phyloP scores from a whole-genome alignment of 305 asterid genomes.

The Fraxinus dipetala region DNA sequence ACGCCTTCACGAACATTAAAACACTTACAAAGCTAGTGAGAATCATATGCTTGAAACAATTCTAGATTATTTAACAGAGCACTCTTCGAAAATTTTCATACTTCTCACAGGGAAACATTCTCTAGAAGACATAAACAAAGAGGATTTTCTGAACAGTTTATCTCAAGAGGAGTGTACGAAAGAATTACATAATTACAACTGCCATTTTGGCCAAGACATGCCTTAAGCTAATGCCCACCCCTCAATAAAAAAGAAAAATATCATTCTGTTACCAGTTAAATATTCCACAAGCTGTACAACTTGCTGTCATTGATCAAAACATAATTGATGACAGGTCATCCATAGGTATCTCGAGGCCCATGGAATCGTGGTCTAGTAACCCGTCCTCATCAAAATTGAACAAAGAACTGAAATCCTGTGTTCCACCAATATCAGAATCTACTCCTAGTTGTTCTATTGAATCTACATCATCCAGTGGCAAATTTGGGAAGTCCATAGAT shows the following conservation, averaged over 20 bases:
- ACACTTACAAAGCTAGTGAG: background rate
- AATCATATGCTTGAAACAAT: background rate
- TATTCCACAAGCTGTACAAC: conserved; percentile 59
- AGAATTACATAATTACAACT: conserved; percentile 64
- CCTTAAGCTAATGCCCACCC: conserved; percentile 27
- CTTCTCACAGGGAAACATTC: conserved; percentile 23
- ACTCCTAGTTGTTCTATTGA: conserved; percentile 64
- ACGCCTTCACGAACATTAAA: background rate
- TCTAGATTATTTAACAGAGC: background rate
- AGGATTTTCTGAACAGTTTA: conserved; percentile 25
- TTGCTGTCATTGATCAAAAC: conserved; percentile 48
- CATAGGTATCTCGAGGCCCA: conserved; percentile 85
- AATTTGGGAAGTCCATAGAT: conserved; percentile 34
- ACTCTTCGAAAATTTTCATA: background rate
- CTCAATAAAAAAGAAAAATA: conserved; percentile 4
- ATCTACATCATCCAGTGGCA: conserved; percentile 54
- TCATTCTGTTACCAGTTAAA: conserved; percentile 36
- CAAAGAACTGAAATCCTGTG: conserved; percentile 81
- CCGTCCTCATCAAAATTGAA: conserved; percentile 81
- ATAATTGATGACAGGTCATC: conserved; percentile 73
- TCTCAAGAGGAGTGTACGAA: conserved; percentile 30
- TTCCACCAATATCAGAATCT: conserved; percentile 59
- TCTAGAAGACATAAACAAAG: conserved; percentile 28
- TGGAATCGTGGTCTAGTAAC: conserved; percentile 52
- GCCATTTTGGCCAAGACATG: conserved; percentile 50